Evolutionary conservation across 2,329 filamentous ascomycete genomes (phyloP).

Genomic region (Ciborinia camelliae): DNA sequence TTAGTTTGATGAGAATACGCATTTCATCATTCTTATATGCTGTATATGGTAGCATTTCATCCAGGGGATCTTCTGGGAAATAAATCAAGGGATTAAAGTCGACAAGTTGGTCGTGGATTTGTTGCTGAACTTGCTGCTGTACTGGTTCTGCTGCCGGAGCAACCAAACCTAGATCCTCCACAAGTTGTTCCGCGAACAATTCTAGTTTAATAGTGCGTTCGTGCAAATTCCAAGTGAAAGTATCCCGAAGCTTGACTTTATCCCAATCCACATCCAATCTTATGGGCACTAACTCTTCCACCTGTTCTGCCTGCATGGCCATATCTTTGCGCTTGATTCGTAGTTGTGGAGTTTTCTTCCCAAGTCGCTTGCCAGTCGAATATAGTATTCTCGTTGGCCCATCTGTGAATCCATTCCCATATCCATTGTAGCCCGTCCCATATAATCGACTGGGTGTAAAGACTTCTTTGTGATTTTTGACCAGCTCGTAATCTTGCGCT

Average conservation of each 20-base stretch:
- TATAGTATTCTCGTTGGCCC: conserved; percentile 63
- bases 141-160: conserved; percentile 64
- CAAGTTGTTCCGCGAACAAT: conserved; percentile 80
- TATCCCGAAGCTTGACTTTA: conserved; percentile 92
- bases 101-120: conserved; percentile 83
- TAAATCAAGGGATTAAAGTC: conserved; percentile 93
- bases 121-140: conserved; percentile 57
- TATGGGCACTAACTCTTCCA: conserved; percentile 88
- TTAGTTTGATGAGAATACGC: conserved; percentile 91
- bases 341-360: conserved; percentile 69
- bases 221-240: conserved; percentile 97
- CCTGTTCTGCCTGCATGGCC: conserved; percentile 79
- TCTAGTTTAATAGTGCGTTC: conserved; percentile 79
- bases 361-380: conserved; percentile 72
- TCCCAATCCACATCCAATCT: conserved; percentile 93
- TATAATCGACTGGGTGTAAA: conserved; percentile 58
- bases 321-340: conserved; percentile 77
- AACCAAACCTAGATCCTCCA: conserved; percentile 85
- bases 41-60: conserved; percentile 83
- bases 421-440: conserved; percentile 79
- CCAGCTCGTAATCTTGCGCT: conserved; percentile 64
- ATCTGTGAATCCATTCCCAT: conserved; percentile 83
- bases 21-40: conserved; percentile 99
- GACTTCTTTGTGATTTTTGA: conserved; percentile 55
- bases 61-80: conserved; percentile 84